Conservation (phyloP, 2,329 filamentous ascomycete genomes). For the Cladosporium sp. region DNA sequence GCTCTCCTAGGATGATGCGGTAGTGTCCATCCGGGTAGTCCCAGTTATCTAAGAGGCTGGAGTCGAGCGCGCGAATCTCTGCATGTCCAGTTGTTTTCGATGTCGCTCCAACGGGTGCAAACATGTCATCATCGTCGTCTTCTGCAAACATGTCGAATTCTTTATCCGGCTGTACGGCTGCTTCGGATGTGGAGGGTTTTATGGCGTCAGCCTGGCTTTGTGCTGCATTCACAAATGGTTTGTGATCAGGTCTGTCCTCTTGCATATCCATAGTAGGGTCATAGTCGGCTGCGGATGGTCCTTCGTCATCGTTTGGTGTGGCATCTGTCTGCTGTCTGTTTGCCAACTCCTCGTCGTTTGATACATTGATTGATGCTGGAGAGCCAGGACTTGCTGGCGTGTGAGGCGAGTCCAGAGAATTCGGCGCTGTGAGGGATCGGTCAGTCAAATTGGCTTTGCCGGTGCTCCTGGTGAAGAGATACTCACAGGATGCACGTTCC, state of each 20-base stretch:
- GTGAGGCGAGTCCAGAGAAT: constrained; percentile 25
- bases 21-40: constrained; percentile 96
- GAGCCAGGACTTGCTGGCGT: constrained; percentile 26
- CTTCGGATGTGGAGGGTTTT: neutral
- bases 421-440: constrained; percentile 15
- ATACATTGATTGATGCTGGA: constrained; percentile 35
- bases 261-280: constrained; percentile 85
- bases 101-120: constrained; percentile 57
- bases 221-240: constrained; percentile 16
- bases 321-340: constrained; percentile 28
- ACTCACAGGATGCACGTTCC: constrained; percentile 15
- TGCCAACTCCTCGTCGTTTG: constrained; percentile 37
- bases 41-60: constrained; percentile 82
- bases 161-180: constrained; percentile 38
- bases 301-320: constrained; percentile 52
- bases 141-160: constrained; percentile 62
- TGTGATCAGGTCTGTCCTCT: constrained; percentile 54
- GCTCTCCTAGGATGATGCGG: constrained; percentile 85
- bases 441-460: neutral
- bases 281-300: constrained; percentile 88
- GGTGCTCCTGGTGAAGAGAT: neutral
- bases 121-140: constrained; percentile 78
- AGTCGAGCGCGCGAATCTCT: constrained; percentile 52
- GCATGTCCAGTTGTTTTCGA: constrained; percentile 43
- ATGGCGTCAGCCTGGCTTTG: neutral